Base-by-base conservation (phyloP, 1,139 yeast species). In the Saccharomyces pastorianus region DNA sequence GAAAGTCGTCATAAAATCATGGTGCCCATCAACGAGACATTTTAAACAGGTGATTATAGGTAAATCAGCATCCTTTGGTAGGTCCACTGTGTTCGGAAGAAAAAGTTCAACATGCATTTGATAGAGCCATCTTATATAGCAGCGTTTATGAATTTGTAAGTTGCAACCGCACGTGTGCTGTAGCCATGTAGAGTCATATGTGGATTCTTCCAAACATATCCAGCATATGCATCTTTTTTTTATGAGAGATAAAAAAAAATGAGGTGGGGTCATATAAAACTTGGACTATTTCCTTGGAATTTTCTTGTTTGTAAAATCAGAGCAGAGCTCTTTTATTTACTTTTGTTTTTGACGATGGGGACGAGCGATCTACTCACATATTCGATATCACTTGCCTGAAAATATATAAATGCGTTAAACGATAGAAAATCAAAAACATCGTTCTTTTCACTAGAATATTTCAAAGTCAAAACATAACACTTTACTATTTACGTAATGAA, bases 81-180 rank as follows among this genome's bases (percentile, higher is more conserved):
- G 20, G 9, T 20, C 13, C 6, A 11, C 4, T 38, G 44, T 13
- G 44, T 38, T 25, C 20, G 44, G 17, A 38, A 38, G 44, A 11
- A 38, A 38, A 34, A 49, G 26, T 32, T 51, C 49, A 46, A 53
- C 50, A 17, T 42, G 51, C 48, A 44, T 50, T 23, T 59, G 59
- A 41, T 54, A 59, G 4, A 61, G 46, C 56, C 61, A 56, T 20
- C 54, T 51, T n/a, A 62, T 34, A 20, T 59, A 57, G 50, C 66
- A 62, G 13, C 50, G 27, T 44, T 59, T 61, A 50, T 62, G 65
- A 5, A 61, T 51, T 49, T 62, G 63, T 48, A 62, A 50, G 49
- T 61, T 57, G 48, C 65, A 62, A 17, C 60, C 59, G 48, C 65
- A 62, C 6, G 55, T 51, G 50, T 62, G 65, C n/a, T 38, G 29